These are phyloP conservation scores for Escovopsis weberi DNA, from an alignment of 2,329 filamentous ascomycete species.

Conservation along the genomic window DNA sequence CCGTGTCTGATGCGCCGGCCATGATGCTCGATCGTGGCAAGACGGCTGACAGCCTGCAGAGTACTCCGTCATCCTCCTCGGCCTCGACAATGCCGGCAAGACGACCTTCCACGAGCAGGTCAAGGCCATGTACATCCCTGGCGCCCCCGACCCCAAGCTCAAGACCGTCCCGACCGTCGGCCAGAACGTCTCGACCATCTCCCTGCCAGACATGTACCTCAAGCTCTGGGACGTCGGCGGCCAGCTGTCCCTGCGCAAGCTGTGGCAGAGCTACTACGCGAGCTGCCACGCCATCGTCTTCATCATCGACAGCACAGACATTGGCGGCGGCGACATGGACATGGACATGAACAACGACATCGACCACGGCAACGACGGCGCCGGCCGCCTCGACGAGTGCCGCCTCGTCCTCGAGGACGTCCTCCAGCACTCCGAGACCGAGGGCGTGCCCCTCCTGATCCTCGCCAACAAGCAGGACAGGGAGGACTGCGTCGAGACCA, in stretches of 20 bases:
- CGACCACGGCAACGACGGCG: conserved; percentile 23
- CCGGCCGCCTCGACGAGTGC: conserved; percentile 70
- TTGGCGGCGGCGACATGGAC: conserved; percentile 51
- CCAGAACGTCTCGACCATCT: conserved; percentile 88
- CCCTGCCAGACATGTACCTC: conserved; percentile 86
- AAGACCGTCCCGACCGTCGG: conserved; percentile 95
- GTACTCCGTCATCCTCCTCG: conserved; percentile 92
- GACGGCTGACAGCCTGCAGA: conserved; percentile 35
- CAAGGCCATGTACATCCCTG: conserved; percentile 67
- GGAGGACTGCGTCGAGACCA: conserved; percentile 94
- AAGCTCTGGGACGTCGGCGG: conserved; percentile 98
- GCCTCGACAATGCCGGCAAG: conserved; percentile 96
- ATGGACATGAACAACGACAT: conserved; percentile 35
- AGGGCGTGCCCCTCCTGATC: conserved; percentile 81
- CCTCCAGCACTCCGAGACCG: conserved; percentile 71
- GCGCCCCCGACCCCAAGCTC: conserved; percentile 46
- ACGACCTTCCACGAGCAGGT: conserved; percentile 96
- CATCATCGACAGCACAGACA: conserved; percentile 88
- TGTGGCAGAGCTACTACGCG: conserved; percentile 94
- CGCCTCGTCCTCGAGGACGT: conserved; percentile 80
- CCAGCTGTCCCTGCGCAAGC: conserved; percentile 71
- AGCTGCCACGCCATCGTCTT: conserved; percentile 95
- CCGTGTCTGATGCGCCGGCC: conserved; percentile 1
- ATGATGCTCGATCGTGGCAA: conserved; percentile 1
- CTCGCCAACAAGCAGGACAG: conserved; percentile 96